These are phyloP conservation scores for Oryza coarctata DNA, from an alignment of 176 grass and related monocot genomes.

Conservation along the genomic window DNA sequence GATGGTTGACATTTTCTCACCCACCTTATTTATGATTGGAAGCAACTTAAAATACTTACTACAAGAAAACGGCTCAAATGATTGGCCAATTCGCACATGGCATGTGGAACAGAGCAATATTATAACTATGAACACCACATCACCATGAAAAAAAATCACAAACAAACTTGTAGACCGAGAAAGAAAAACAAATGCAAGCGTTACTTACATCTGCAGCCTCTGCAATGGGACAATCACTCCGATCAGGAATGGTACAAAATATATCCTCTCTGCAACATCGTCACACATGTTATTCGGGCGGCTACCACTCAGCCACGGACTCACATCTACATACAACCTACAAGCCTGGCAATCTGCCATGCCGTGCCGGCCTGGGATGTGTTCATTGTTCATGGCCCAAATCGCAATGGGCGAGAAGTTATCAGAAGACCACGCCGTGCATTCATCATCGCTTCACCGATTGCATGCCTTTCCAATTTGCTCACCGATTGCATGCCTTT, in stretches of 20 bases:
- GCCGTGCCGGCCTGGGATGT: neutral
- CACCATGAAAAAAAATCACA: no score
- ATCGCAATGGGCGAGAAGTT: constrained; percentile 2
- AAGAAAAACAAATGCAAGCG: no score
- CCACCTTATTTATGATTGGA: neutral
- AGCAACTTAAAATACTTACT: neutral
- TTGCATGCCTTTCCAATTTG: neutral
- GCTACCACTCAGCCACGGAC: neutral
- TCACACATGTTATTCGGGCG: neutral
- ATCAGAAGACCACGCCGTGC: neutral
- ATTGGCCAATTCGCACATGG: neutral
- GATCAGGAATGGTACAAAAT: neutral
- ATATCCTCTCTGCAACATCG: neutral
- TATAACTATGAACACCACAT: no score
- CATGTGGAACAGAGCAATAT: neutral
- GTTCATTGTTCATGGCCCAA: neutral
- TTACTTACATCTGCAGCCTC: neutral
- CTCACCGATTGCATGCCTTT: no score
- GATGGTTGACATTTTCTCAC: neutral
- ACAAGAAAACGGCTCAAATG: neutral
- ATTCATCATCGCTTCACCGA: neutral
- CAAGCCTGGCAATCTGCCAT: constrained; percentile 22
- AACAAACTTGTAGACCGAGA: no score
- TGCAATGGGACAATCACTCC: neutral
- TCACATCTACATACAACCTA: neutral